Base-by-base conservation (phyloP, 805 yeast species). In the Ogataea trehalophila region DNA sequence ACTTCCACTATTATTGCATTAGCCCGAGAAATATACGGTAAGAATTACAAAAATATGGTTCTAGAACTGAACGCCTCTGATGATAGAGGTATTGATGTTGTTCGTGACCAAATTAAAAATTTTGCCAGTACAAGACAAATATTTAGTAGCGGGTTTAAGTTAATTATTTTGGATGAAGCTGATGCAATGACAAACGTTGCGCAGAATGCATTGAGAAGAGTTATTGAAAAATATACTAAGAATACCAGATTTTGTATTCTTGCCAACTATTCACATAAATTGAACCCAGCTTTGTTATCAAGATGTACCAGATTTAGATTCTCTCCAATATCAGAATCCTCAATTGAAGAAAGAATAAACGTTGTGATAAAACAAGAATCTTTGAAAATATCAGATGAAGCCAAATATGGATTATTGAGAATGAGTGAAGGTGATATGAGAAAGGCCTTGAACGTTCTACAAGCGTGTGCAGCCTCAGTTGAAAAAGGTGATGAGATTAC, bases 31-130 rank as follows among this genome's bases (percentile, higher is more conserved):
- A 79, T 91, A 8, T 91, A 85, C 62, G 99, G 99, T 2, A 69
- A 75, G 16, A 79, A 81, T 53, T 87, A 87, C 63, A 80, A 76
- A 57, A 87, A 89, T 61, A 90, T 91, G 91, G 97, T 94, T 1
- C 70, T 94, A 46, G 99, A 94, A 63, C 75, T 94, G 65, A 94
- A 94, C 68, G 99, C 99, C 4, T 85, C 95, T 4, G 99, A 94
- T 66, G 99, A 94, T 66, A 80, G 99, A 69, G 99, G 99, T 55
- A 94, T 94, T 56, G 96, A 89, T 58, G 97, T 94, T 40, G 98
- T 94, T n/a, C 79, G 99, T 54, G 94, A 94, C 60, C 97, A 90
- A 68, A 90, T 94, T 72, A 94, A 94, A 74, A 90, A 85, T 57
- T 94, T 94, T 71, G 99, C 99, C 11, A 81, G 92, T 31, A 94